Conservation (phyloP, 805 yeast species). For the Spencermartinsiella europaea region DNA sequence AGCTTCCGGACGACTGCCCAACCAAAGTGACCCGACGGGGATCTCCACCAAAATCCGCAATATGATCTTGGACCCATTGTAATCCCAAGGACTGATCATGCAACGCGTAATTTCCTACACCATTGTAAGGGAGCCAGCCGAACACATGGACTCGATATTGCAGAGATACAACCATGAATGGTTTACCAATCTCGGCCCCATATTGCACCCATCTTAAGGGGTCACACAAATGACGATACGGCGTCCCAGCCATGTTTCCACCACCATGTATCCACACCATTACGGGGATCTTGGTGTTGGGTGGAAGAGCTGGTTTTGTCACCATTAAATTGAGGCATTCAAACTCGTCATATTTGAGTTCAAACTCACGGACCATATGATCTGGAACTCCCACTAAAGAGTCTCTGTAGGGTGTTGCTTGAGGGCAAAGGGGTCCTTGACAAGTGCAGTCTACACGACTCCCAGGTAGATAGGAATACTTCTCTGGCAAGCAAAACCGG, state of each 20-base stretch:
- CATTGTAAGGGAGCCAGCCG: constrained; percentile 38
- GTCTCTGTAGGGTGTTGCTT: constrained; percentile 16
- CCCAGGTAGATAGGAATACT: constrained; percentile 7
- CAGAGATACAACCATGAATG: constrained; percentile 34
- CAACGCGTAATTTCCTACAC: constrained; percentile 37
- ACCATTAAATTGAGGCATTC: constrained; percentile 30
- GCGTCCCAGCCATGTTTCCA: constrained; percentile 32
- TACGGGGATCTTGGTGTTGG: constrained; percentile 27
- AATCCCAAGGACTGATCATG: constrained; percentile 46
- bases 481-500: constrained; percentile 5
- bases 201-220: constrained; percentile 25
- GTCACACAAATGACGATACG: constrained; percentile 26
- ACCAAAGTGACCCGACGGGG: constrained; percentile 38
- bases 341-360: constrained; percentile 26
- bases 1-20: constrained; percentile 47
- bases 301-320: constrained; percentile 21
- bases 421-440: constrained; percentile 22
- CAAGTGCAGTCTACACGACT: constrained; percentile 11
- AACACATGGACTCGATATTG: constrained; percentile 36
- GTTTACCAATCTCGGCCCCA: constrained; percentile 20
- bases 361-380: constrained; percentile 17
- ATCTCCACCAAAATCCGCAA: constrained; percentile 45
- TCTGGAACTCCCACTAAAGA: constrained; percentile 22
- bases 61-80: constrained; percentile 42
- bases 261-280: constrained; percentile 39